Conservation (phyloP, 2,329 filamentous ascomycete genomes). For the Calonectria crousiana region DNA sequence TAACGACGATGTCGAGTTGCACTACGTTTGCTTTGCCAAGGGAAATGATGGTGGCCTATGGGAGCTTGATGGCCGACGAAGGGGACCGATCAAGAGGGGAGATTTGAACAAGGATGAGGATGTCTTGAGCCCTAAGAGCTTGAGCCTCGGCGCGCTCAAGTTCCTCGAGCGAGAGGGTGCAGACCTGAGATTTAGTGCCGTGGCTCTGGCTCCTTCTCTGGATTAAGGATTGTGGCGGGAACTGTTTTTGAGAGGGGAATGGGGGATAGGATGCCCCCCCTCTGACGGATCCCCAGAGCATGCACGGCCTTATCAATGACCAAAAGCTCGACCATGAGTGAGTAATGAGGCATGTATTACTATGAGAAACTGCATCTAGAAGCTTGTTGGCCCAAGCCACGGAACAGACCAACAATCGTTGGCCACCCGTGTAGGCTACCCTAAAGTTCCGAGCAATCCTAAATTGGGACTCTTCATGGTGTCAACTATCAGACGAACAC, state of each 20-base stretch:
- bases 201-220: slow-evolving; percentile 65
- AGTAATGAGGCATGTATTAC: slow-evolving; percentile 1
- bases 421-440: not conserved
- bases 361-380: not conserved
- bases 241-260: not conserved
- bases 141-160: slow-evolving; percentile 75
- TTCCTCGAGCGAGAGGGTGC: slow-evolving; percentile 68
- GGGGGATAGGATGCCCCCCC: not conserved
- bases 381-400: not conserved
- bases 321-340: not conserved
- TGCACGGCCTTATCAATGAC: not conserved
- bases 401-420: too few species aligned
- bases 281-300: not conserved
- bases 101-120: slow-evolving; percentile 72
- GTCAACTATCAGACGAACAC: not conserved
- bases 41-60: slow-evolving; percentile 71
- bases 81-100: slow-evolving; percentile 69
- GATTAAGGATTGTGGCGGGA: slow-evolving; percentile 51
- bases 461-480: not conserved
- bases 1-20: slow-evolving; percentile 87
- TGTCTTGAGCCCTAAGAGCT: slow-evolving; percentile 79
- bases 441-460: not conserved
- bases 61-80: slow-evolving; percentile 71
- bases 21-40: slow-evolving; percentile 97
- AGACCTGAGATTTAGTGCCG: slow-evolving; percentile 70